These are phyloP conservation scores for Penicillium riverlandense DNA, from an alignment of 495 filamentous ascomycete species.

Conservation along the genomic window DNA sequence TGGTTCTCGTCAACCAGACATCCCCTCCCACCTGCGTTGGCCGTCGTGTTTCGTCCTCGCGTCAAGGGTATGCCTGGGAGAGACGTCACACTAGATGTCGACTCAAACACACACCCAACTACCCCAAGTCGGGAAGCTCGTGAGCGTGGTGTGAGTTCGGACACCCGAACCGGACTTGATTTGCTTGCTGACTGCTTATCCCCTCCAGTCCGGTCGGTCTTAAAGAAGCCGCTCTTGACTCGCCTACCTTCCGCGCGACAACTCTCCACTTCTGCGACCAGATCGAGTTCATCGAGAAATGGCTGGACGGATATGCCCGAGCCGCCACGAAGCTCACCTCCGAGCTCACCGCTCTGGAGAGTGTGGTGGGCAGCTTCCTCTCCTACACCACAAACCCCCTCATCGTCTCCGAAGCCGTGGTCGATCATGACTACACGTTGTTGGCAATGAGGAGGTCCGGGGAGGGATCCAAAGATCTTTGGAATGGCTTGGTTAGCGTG, in stretches of 20 bases:
- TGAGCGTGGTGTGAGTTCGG: conserved; percentile 46
- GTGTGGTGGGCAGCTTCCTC: conserved; percentile 65
- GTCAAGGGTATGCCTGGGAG: conserved; percentile 29
- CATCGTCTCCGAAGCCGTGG: conserved; percentile 64
- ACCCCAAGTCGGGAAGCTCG: conserved; percentile 45
- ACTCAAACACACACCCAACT: conserved; percentile 34
- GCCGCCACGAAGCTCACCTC: conserved; percentile 68
- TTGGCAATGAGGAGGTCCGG: conserved; percentile 76
- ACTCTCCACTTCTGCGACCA: conserved; percentile 87
- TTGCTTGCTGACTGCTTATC: conserved; percentile 7
- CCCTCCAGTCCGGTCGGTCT: conserved; percentile 67
- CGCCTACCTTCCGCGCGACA: conserved; percentile 87
- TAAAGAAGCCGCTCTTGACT: conserved; percentile 93
- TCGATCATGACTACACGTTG: conserved; percentile 93
- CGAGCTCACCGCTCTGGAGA: conserved; percentile 65
- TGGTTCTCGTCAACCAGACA: neutral
- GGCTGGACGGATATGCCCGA: conserved; percentile 82
- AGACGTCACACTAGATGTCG: conserved; percentile 41
- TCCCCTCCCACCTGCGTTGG: too few species aligned
- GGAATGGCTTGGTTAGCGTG: conserved; percentile 62
- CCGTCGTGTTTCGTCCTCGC: conserved; percentile 7
- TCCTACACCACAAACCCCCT: conserved; percentile 61
- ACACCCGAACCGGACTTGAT: neutral
- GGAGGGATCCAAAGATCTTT: conserved; percentile 80
- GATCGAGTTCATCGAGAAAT: conserved; percentile 83